Conservation (phyloP, 2,329 filamentous ascomycete species). For the Penicillium sp. region DNA sequence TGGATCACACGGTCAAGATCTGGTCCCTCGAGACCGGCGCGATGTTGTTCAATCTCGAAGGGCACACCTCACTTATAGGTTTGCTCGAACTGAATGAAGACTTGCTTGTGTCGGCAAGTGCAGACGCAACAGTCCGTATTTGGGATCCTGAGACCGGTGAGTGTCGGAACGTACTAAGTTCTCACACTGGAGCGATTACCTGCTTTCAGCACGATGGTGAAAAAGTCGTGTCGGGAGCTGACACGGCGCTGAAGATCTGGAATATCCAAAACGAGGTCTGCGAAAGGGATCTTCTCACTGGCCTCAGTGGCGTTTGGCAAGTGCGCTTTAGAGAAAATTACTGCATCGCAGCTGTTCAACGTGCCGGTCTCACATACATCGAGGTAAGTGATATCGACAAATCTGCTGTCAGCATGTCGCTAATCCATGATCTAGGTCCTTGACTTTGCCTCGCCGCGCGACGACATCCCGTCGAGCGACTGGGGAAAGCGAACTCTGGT, state of each 20-base stretch:
- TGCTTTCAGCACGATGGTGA: conserved; percentile 97
- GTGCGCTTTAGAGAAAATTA: conserved; percentile 94
- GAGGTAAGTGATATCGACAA: conserved; percentile 65
- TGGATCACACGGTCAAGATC: conserved; percentile 97
- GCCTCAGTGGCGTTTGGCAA: conserved; percentile 97
- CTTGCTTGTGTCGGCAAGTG: conserved; percentile 88
- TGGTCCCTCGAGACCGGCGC: conserved; percentile 89
- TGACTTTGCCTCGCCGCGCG: conserved; percentile 90
- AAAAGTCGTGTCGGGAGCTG: conserved; percentile 94
- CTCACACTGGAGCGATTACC: conserved; percentile 95
- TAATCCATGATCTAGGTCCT: conserved; percentile 67
- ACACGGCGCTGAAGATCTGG: conserved; percentile 98
- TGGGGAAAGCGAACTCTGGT: conserved; percentile 73
- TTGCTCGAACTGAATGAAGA: conserved; percentile 87
- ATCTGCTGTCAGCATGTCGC: conserved; percentile 9
- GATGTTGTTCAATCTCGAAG: conserved; percentile 86
- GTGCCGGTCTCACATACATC: conserved; percentile 88
- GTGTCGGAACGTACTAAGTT: conserved; percentile 84
- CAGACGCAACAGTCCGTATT: conserved; percentile 90
- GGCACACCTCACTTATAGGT: conserved; percentile 90
- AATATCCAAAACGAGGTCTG: conserved; percentile 90
- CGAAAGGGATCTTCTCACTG: conserved; percentile 86
- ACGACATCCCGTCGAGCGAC: conserved; percentile 75
- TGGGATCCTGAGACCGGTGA: conserved; percentile 94
- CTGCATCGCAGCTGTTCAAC: conserved; percentile 94